Conservation (phyloP, 129 eudicot genomes). For the Pittosporum tobira region DNA sequence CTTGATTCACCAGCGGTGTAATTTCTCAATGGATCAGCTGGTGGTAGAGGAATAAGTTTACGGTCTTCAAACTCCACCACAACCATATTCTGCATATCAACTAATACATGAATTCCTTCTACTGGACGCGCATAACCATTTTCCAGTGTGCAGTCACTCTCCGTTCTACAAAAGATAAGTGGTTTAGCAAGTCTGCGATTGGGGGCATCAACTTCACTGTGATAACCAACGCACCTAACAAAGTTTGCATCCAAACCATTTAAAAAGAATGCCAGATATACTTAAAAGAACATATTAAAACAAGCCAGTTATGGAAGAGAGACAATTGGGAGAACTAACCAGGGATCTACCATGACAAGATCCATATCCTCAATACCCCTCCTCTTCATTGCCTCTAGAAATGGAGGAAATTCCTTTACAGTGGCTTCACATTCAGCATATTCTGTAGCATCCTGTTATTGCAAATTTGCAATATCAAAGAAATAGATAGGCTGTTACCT, state of each 20-base stretch:
- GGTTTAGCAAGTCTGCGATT: constrained; percentile 77
- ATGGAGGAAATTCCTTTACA: constrained; percentile 61
- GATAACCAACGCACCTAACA: constrained; percentile 71
- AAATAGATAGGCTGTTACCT: neutral
- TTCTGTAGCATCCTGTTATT: constrained; percentile 80
- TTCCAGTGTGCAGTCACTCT: constrained; percentile 79
- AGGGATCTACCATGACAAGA: constrained; percentile 75
- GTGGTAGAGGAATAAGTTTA: constrained; percentile 74
- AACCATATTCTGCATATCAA: constrained; percentile 78
- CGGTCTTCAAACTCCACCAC: constrained; percentile 77
- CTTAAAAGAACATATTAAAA: neutral
- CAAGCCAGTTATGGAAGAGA: neutral
- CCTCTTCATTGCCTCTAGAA: constrained; percentile 65
- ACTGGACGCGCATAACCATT: constrained; percentile 87
- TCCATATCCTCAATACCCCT: constrained; percentile 80
- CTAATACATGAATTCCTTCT: constrained; percentile 72
- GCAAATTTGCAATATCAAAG: constrained; percentile 5
- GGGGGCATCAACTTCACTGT: constrained; percentile 72
- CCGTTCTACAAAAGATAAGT: constrained; percentile 70
- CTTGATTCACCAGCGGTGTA: constrained; percentile 78
- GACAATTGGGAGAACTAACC: constrained; percentile 27
- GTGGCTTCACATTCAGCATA: constrained; percentile 96
- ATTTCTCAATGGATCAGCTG: constrained; percentile 76
- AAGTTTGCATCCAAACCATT: constrained; percentile 4
- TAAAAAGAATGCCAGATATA: neutral